These are phyloP conservation scores for Stellera chamaejasme DNA, from an alignment of 345 rosid genomes.

Conservation along the genomic window DNA sequence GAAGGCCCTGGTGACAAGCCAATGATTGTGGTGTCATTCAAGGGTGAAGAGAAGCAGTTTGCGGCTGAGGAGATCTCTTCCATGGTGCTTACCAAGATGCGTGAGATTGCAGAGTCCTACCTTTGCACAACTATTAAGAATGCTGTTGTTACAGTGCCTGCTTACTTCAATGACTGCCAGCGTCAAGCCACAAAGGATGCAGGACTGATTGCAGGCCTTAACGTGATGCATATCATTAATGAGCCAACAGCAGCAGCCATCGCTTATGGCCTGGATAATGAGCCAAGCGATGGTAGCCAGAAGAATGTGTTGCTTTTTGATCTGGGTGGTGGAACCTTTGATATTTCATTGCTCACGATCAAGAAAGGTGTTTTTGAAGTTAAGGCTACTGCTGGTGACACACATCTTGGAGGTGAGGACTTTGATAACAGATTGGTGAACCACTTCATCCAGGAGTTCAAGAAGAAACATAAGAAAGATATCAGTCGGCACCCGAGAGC, in stretches of 20 bases:
- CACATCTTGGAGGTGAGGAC: constrained; percentile 74
- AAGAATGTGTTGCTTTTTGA: constrained; percentile 66
- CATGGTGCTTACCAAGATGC: constrained; percentile 50
- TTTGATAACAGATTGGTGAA: constrained; percentile 67
- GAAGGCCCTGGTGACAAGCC: constrained; percentile 60
- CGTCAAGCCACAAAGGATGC: constrained; percentile 70
- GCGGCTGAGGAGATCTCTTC: too few relatives aligned
- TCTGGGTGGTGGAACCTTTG: constrained; percentile 65
- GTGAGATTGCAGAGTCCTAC: constrained; percentile 68
- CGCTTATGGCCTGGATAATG: constrained; percentile 73
- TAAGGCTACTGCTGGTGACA: constrained; percentile 72
- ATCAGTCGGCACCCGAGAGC: constrained; percentile 60
- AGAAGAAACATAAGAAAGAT: constrained; percentile 66
- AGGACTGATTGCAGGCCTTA: constrained; percentile 60
- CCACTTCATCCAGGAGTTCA: constrained; percentile 67
- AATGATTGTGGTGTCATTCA: constrained; percentile 47
- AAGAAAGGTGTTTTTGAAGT: constrained; percentile 71
- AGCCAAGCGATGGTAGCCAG: constrained; percentile 57
- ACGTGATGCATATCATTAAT: constrained; percentile 62
- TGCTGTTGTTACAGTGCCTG: constrained; percentile 32
- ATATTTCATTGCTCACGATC: constrained; percentile 61
- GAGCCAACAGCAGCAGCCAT: constrained; percentile 83
- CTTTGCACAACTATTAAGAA: constrained; percentile 46
- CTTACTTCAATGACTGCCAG: constrained; percentile 45
- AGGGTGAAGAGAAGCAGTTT: constrained; percentile 41